Evolutionary conservation across 495 filamentous ascomycete genomes (phyloP), one percentile per base, ranked within the genome.

Genomic region (Aspergillus baeticus): DNA sequence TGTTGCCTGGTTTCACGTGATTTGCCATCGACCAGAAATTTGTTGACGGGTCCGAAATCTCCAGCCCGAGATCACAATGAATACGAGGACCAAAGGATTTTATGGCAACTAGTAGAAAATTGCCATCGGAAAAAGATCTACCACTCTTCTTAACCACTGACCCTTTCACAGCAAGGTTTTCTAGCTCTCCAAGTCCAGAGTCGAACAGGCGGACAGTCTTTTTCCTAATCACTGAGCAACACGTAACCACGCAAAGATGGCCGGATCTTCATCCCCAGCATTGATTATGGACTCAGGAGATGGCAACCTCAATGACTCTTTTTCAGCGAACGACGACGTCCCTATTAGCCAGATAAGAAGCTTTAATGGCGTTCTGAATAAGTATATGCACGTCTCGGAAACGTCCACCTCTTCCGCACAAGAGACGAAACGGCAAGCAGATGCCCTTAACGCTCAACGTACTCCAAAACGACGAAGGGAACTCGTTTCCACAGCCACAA

Each of bases 331-430:
- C 29, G 53, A 61, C 2, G 68, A 72, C 36, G 62, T 74, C 20
- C 69, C 74, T 22, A 66, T 75, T 41, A 69, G 73, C 57, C 71
- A 64, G 48, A 54, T 51, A 10, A 69, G 73, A 10, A 86, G 69
- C 56, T 88, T 89, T 58, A 64, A 78, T 29, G 83, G 84, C 35
- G 72, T 71, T 15, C 70, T 89, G 31, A 76, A 81, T 34, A 68
- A 67, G 66, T 69, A 67, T 53, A 59, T 73, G 4, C 75, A 77
- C 44, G 36, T 63, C 15, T 51, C 60, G 11, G 59, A 65, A 11
- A 50, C 53, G 41, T n/a, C 45, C 56, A 35, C 46, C 46, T 51
- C 34, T 18, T 36, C 51, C 18, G 46, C 62, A 21, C 26, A 14
- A 49, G 52, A 31, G 23, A 41, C 49, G 26, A 51, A 18, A 54